These are phyloP conservation scores for Carex parvula DNA, from an alignment of 176 grass and related monocot genomes.

Conservation along the genomic window DNA sequence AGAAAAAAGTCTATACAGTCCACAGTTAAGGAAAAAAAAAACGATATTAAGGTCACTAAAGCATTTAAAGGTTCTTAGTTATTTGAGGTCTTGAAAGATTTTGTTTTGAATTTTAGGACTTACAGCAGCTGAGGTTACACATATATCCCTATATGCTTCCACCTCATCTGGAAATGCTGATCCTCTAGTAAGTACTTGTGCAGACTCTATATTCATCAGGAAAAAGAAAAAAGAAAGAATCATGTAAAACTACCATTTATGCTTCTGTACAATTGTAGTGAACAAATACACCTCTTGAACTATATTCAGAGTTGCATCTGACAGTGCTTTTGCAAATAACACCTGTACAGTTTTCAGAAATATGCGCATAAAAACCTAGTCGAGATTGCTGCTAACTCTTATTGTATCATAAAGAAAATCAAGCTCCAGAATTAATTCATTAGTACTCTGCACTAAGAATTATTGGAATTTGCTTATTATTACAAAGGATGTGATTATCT, in stretches of 20 bases:
- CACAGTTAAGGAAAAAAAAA: slow-evolving; percentile 10
- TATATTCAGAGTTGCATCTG: not conserved
- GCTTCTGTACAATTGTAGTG: not conserved
- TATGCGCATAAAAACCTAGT: not conserved
- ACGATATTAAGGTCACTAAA: not conserved
- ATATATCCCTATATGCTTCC: slow-evolving; percentile 75
- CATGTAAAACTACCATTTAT: not conserved
- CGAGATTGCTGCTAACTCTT: not conserved
- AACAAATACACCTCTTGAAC: not conserved
- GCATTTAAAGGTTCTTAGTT: not conserved
- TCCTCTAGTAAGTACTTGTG: slow-evolving; percentile 79
- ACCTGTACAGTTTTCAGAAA: not conserved
- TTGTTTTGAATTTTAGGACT: slow-evolving; percentile 35
- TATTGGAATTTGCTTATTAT: not conserved
- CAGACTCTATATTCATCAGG: slow-evolving; percentile 41
- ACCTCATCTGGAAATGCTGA: slow-evolving; percentile 81
- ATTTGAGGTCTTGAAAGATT: not conserved
- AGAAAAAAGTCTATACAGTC: not conserved
- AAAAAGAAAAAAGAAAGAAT: not conserved
- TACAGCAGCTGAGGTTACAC: slow-evolving; percentile 80
- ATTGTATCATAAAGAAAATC: not conserved
- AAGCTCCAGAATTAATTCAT: not conserved
- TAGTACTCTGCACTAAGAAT: not conserved
- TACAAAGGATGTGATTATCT: not conserved
- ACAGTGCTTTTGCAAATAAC: not conserved